A percentile compares a stretch with the other conserved stretches of the same genome.
Evolutionary conservation across 2,329 filamentous ascomycete genomes (phyloP).

Genomic region (Phoma herbarum): DNA sequence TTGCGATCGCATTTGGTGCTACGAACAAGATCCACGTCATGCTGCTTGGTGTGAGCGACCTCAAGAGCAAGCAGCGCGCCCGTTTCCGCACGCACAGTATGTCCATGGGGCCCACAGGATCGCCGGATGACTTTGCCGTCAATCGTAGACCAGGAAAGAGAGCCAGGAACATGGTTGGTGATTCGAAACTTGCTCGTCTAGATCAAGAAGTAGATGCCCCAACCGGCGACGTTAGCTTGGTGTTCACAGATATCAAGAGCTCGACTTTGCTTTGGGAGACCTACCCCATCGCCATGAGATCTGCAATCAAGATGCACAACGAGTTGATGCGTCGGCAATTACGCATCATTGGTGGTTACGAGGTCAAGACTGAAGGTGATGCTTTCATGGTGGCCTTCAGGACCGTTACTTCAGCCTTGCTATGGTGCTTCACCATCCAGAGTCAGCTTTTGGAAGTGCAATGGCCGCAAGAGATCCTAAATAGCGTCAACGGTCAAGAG

Average conservation of each 20-base stretch:
- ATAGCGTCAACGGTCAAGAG: constrained; percentile 83
- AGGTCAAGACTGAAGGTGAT: constrained; percentile 99
- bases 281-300: constrained; percentile 92
- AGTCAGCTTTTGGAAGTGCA: constrained; percentile 84
- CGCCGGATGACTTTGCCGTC: constrained; percentile 74
- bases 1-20: constrained; percentile 94
- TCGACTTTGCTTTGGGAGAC: constrained; percentile 97
- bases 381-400: constrained; percentile 99
- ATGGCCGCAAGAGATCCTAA: constrained; percentile 93
- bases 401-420: constrained; percentile 89
- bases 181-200: constrained; percentile 86
- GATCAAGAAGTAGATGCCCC: constrained; percentile 92
- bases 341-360: constrained; percentile 92
- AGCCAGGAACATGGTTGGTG: constrained; percentile 67
- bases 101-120: constrained; percentile 80
- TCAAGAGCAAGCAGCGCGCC: constrained; percentile 85
- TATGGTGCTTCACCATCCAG: constrained; percentile 98
- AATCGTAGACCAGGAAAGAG: constrained; percentile 68
- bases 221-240: constrained; percentile 87
- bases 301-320: constrained; percentile 96
- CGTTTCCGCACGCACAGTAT: constrained; percentile 81
- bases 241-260: constrained; percentile 99
- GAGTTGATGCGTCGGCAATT: constrained; percentile 94
- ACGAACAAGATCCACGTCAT: constrained; percentile 98
- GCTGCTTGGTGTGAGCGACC: constrained; percentile 91